Evolutionary conservation across 2,329 filamentous ascomycete species (phyloP), one percentile per base, ranked within the genome.

Genomic region (Trematosphaeria pertusa): DNA sequence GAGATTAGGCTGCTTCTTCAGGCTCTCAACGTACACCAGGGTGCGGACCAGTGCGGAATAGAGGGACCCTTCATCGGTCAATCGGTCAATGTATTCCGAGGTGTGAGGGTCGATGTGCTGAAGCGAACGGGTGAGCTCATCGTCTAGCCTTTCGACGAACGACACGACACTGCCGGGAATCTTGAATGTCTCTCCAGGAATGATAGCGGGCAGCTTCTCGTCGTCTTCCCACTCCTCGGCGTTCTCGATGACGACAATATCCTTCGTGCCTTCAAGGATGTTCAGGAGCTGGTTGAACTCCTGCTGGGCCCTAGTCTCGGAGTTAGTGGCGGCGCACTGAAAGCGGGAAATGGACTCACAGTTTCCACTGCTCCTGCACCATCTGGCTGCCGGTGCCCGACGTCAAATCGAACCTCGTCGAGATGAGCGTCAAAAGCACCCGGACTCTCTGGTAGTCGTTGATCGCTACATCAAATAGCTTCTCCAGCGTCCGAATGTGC

Each of bases 191-290:
- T 96, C 87, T 54, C 85, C 89, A 17, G 81, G 74, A 46, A 83
- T 84, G 59, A 93, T 79, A 22, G 81, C 81, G 11, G 94, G 94
- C 31, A 86, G 83, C 80, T 97, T 97, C 64, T 99, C 95, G 61
- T 99, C 95, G 66, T 99, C 94, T 61, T 99, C 94, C 94, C 94
- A 97, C 75, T 99, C 94, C 71, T 99, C 94, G 17, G 91, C 94
- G 59, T 84, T 87, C 77, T 99, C 94, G 18, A 94, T 81, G 37
- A 99, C 90, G 40, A 97, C 81, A 69, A 93, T 88, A 56, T 94
- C 86, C 51, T 81, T 81, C 76, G 90, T 90, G 50, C 82, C 75
- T 72, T 96, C 90, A 31, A 99, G 85, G 14, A 91, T 85, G 51
- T 85, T 78, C 31, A 99, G 81, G 21, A 99, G 83, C 37, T 81